Evolutionary conservation across 345 rosid genomes (phyloP).

Genomic region (Salix brachista): DNA sequence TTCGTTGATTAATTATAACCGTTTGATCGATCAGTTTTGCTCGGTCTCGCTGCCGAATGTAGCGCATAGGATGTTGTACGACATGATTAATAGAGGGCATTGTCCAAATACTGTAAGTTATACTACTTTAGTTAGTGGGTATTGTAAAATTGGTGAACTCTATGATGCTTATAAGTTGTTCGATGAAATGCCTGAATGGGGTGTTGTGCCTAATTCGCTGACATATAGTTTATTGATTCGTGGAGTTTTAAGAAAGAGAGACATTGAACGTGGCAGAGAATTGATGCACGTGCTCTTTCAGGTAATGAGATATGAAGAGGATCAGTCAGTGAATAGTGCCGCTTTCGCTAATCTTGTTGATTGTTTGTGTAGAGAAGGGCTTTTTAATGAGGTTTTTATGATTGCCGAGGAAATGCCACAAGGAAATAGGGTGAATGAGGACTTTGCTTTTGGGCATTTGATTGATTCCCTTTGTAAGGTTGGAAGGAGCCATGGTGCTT

Average conservation of each 20-base stretch:
- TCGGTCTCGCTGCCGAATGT: slow-evolving; percentile 30
- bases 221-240: slow-evolving; percentile 54
- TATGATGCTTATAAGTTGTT: slow-evolving; percentile 53
- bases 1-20: slow-evolving; percentile 62
- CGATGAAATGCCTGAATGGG: slow-evolving; percentile 61
- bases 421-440: slow-evolving; percentile 43
- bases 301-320: slow-evolving; percentile 45
- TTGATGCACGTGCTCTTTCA: slow-evolving; percentile 60
- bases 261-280: slow-evolving; percentile 35
- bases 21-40: slow-evolving; percentile 69
- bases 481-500: slow-evolving; percentile 69
- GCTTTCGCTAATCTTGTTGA: slow-evolving; percentile 67
- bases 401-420: slow-evolving; percentile 73
- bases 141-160: slow-evolving; percentile 36
- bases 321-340: slow-evolving; percentile 39
- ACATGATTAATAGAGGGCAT: slow-evolving; percentile 62
- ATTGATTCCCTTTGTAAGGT: slow-evolving; percentile 64
- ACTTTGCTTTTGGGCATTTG: slow-evolving; percentile 63
- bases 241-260: slow-evolving; percentile 54
- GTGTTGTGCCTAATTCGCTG: slow-evolving; percentile 49
- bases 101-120: slow-evolving; percentile 59
- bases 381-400: slow-evolving; percentile 49
- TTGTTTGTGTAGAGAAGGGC: slow-evolving; percentile 67
- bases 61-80: slow-evolving; percentile 54
- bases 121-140: slow-evolving; percentile 64